Percentiles rank a stretch among this genome's conserved stretches.
phyloP scores from a whole-genome alignment of 306 rosid genomes.

The Corylus americana region DNA sequence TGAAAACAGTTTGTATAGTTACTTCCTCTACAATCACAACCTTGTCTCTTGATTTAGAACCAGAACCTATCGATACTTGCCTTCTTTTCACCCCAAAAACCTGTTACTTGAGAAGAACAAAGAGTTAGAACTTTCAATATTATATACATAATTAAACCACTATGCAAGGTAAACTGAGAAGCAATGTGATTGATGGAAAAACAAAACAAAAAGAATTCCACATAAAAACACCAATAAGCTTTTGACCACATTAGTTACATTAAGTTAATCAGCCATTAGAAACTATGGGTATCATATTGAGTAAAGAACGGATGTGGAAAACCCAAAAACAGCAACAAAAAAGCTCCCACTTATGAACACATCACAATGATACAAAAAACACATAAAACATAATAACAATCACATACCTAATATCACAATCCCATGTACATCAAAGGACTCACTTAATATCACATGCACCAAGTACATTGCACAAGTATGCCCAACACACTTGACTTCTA shows the following conservation, averaged over 20 bases:
- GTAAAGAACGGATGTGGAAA: not conserved
- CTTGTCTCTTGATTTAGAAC: constrained; percentile 91
- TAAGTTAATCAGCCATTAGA: not conserved
- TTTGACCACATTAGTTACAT: not conserved
- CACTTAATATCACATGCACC: not conserved
- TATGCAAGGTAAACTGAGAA: not conserved
- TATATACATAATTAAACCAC: not conserved
- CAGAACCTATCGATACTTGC: constrained; percentile 73
- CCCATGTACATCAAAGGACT: not conserved
- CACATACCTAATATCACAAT: not conserved
- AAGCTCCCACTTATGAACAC: not conserved
- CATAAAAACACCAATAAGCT: not conserved
- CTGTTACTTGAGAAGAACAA: constrained; percentile 41
- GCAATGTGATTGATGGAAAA: not conserved
- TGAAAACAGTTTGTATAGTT: constrained; percentile 63
- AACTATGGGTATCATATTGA: not conserved
- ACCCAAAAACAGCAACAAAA: not conserved
- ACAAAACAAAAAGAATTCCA: not conserved
- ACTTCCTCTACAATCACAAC: constrained; percentile 80
- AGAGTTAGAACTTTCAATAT: not conserved
- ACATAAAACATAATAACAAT: not conserved
- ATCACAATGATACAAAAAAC: not conserved
- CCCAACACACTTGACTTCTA: not conserved
- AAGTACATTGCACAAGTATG: not conserved
- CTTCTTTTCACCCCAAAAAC: constrained; percentile 81